Conservation (phyloP, 805 yeast genomes). For the Pichia californica region DNA sequence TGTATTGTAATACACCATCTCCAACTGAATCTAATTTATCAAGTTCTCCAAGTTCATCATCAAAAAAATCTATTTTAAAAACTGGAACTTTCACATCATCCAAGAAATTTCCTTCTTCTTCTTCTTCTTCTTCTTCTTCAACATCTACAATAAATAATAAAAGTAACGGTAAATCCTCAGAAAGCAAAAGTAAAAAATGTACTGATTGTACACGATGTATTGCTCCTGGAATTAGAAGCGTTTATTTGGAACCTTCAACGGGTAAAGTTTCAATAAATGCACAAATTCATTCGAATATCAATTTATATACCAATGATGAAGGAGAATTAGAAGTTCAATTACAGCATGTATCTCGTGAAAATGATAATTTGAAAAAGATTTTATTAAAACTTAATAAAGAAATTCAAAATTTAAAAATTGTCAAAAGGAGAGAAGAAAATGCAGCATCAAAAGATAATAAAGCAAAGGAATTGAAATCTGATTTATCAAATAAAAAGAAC, state of each 20-base stretch:
- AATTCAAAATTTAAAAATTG: conserved; percentile 28
- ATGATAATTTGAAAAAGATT: conserved; percentile 37
- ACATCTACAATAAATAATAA: neutral
- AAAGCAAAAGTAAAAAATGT: conserved; percentile 2
- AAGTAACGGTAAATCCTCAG: neutral
- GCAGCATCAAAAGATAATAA: neutral
- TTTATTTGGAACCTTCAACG: conserved; percentile 11
- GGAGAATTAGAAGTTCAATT: conserved; percentile 32
- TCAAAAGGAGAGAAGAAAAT: conserved; percentile 16
- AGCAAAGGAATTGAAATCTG: neutral
- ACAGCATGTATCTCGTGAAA: conserved; percentile 38
- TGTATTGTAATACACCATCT: too few relatives aligned
- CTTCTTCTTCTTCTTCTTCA: neutral
- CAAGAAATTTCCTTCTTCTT: too few relatives aligned
- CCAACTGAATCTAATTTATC: too few relatives aligned
- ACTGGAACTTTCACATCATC: too few relatives aligned
- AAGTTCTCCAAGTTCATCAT: neutral
- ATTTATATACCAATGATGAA: conserved; percentile 26
- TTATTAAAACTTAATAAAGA: conserved; percentile 35
- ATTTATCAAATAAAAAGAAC: neutral
- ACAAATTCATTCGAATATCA: conserved; percentile 32
- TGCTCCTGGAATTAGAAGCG: conserved; percentile 11
- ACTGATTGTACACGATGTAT: conserved; percentile 5
- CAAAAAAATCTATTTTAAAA: neutral
- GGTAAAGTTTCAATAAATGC: conserved; percentile 25